phyloP scores from a whole-genome alignment of 1,284 basidiomycete genomes.

The Exobasidium cylindrosporum region DNA sequence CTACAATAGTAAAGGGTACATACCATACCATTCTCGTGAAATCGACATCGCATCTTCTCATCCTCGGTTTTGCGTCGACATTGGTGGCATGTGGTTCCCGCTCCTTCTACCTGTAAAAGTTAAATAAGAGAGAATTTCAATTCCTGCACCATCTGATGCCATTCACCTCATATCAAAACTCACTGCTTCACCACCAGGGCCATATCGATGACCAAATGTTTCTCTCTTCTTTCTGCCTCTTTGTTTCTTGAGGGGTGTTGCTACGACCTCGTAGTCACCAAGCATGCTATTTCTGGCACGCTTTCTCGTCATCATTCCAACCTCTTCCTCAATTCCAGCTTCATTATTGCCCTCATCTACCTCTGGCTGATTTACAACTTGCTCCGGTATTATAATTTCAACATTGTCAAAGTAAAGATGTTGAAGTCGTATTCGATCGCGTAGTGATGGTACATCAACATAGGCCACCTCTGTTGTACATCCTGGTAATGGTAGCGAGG shows the following conservation, averaged over 20 bases:
- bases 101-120: conserved; percentile 18
- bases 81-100: conserved; percentile 31
- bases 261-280: conserved; percentile 7
- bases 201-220: conserved; percentile 5
- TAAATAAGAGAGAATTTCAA: conserved; percentile 16
- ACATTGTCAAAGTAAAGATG: background rate
- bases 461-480: conserved; percentile 11
- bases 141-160: no score
- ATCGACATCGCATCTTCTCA: conserved; percentile 30
- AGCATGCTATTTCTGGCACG: conserved; percentile 11
- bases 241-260: background rate
- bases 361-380: no score
- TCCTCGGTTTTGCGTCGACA: conserved; percentile 27
- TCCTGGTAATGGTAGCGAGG: background rate
- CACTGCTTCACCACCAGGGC: conserved; percentile 12
- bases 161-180: no score
- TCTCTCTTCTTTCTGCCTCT: conserved; percentile 2
- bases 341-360: background rate
- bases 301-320: background rate
- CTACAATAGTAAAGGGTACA: conserved; percentile 27
- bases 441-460: conserved; percentile 15
- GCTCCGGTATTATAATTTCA: background rate
- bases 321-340: background rate
- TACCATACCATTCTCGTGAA: conserved; percentile 10
- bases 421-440: background rate